Evolutionary conservation across 1,284 basidiomycete genomes (phyloP).

Genomic region (Neolentinus lepideus): DNA sequence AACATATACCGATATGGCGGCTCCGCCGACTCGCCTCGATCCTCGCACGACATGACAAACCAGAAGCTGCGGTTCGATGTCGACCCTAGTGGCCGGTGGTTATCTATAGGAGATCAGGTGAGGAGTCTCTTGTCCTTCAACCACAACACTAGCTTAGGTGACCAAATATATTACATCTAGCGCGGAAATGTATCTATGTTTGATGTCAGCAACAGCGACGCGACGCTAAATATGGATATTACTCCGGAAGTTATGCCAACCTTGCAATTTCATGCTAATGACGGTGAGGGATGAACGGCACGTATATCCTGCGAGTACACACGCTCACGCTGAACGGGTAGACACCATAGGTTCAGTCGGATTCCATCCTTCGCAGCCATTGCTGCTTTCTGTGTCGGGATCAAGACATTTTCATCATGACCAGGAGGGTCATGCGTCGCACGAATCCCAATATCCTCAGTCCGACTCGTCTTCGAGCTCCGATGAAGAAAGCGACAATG

Average conservation of each 20-base stretch:
- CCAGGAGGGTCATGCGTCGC: not conserved
- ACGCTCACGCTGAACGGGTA: constrained; percentile 14
- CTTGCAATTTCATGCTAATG: constrained; percentile 33
- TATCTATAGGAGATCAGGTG: constrained; percentile 72
- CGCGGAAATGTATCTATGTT: constrained; percentile 37
- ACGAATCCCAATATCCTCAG: not conserved
- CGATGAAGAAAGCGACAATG: not conserved
- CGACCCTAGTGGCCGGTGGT: constrained; percentile 62
- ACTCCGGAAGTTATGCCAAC: constrained; percentile 12
- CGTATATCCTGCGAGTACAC: not conserved
- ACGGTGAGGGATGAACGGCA: constrained; percentile 26
- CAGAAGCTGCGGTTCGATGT: constrained; percentile 76
- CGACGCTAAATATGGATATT: constrained; percentile 1
- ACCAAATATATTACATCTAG: constrained; percentile 8
- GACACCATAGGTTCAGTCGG: constrained; percentile 57
- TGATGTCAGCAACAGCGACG: constrained; percentile 22
- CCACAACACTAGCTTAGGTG: not conserved
- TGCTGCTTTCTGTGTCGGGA: constrained; percentile 53
- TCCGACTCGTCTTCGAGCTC: constrained; percentile 1
- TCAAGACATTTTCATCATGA: constrained; percentile 52
- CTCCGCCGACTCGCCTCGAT: constrained; percentile 6
- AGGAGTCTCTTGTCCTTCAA: constrained; percentile 11
- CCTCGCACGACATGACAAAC: constrained; percentile 43
- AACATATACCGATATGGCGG: constrained; percentile 27
- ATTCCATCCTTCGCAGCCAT: constrained; percentile 51